A percentile compares a stretch with the other conserved stretches of the same genome.
Evolutionary conservation across 768 basidiomycete genomes (phyloP).

Genomic region (Leccinellum albellum): DNA sequence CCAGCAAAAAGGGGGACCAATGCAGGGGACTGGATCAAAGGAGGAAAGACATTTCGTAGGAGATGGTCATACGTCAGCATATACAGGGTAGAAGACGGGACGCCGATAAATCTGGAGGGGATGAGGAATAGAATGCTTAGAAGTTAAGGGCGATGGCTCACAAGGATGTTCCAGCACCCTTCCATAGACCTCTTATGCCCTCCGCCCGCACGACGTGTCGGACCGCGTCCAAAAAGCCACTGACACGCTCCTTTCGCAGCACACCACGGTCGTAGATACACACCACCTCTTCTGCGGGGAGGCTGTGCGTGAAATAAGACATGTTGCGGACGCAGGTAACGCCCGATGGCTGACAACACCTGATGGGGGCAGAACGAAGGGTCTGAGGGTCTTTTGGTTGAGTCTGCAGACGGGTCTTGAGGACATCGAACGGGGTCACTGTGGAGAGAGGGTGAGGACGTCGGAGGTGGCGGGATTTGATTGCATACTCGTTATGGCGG

Average conservation of each 20-base stretch:
- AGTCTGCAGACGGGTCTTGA: constrained; percentile 95
- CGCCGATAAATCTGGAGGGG: constrained; percentile 68
- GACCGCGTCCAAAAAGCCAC: constrained; percentile 84
- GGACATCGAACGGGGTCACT: constrained; percentile 99
- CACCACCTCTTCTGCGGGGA: constrained; percentile 61
- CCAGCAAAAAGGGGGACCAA: constrained; percentile 78
- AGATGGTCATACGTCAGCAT: constrained; percentile 96
- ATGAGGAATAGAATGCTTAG: constrained; percentile 8
- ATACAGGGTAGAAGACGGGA: constrained; percentile 89
- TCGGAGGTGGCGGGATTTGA: constrained; percentile 5
- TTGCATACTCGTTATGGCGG: constrained; percentile 74
- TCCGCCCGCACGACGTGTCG: constrained; percentile 76
- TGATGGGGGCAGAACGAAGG: constrained; percentile 49
- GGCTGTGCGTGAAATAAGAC: constrained; percentile 64
- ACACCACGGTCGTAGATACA: constrained; percentile 78
- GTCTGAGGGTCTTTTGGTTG: constrained; percentile 61
- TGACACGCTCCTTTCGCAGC: constrained; percentile 67
- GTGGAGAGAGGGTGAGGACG: constrained; percentile 6
- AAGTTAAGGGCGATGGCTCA: constrained; percentile 35
- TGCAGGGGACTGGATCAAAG: constrained; percentile 49
- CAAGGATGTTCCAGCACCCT: constrained; percentile 90
- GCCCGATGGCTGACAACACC: constrained; percentile 65
- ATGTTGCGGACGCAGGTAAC: constrained; percentile 65
- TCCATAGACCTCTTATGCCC: constrained; percentile 87
- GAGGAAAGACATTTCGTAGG: constrained; percentile 56